Conservation (phyloP, 2,329 filamentous ascomycete species). For the Tolypocladium endophyticum region DNA sequence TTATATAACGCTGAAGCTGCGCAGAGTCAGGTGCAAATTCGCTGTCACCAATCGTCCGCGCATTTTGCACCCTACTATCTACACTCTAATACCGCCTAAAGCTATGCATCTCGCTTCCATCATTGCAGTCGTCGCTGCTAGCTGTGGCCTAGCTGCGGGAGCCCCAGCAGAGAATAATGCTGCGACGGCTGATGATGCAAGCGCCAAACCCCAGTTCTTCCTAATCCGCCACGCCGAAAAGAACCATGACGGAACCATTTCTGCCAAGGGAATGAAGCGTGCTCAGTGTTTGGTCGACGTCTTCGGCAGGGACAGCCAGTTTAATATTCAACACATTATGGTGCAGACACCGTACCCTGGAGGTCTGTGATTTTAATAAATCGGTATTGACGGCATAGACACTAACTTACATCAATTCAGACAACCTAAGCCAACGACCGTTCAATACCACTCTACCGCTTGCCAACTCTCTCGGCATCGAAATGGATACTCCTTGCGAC, state of each 20-base stretch:
- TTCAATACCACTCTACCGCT: background rate
- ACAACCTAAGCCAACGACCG: background rate
- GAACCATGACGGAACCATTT: background rate
- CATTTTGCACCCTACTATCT: background rate
- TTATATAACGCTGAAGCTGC: background rate
- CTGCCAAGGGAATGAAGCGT: background rate
- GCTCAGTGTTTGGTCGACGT: background rate
- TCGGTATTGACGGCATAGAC: background rate
- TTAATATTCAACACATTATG: background rate
- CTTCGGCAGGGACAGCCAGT: background rate
- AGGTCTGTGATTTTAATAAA: background rate
- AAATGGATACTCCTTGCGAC: background rate
- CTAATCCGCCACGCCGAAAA: background rate
- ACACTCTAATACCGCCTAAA: background rate
- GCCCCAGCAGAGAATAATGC: background rate
- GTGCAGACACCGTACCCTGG: background rate
- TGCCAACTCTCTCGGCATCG: background rate
- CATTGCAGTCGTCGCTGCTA: background rate
- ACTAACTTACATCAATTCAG: background rate
- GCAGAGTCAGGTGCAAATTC: background rate
- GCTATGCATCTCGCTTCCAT: background rate
- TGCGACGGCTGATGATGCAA: background rate
- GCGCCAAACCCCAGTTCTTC: background rate
- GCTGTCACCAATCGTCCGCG: background rate
- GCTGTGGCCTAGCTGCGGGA: background rate